These are phyloP conservation scores for Trifolium dubium DNA, from an alignment of 306 rosid genomes.

Conservation along the genomic window DNA sequence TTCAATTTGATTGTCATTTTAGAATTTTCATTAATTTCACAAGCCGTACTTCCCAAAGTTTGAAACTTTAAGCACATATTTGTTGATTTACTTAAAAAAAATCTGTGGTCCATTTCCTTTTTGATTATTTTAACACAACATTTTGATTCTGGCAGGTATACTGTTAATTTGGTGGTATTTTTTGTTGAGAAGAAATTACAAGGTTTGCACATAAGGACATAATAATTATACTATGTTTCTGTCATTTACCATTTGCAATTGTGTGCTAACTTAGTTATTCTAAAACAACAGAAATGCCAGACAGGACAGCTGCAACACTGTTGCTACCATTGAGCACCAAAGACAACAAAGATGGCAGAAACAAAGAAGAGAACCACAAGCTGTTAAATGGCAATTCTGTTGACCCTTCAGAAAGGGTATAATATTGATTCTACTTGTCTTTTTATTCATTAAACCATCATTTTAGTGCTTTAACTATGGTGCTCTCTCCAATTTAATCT, in stretches of 20 bases:
- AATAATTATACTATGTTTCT: constrained; percentile 19
- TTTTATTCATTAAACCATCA: neutral
- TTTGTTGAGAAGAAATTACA: constrained; percentile 84
- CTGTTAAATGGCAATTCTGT: constrained; percentile 78
- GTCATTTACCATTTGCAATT: constrained; percentile 28
- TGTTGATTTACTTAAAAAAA: neutral
- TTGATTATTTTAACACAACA: constrained; percentile 15
- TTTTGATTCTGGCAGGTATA: constrained; percentile 69
- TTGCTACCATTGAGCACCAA: constrained; percentile 76
- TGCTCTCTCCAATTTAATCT: too few relatives aligned
- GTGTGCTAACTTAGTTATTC: constrained; percentile 44
- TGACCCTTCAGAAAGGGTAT: constrained; percentile 91
- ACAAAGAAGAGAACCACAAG: constrained; percentile 89
- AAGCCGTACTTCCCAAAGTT: neutral
- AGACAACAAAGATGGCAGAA: constrained; percentile 80
- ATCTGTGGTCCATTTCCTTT: constrained; percentile 25
- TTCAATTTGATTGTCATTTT: neutral
- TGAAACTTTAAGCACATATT: neutral
- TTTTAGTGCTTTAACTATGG: neutral
- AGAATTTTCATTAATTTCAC: neutral
- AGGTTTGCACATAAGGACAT: constrained; percentile 56
- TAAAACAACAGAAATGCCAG: constrained; percentile 72
- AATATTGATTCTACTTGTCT: constrained; percentile 3
- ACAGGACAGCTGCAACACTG: constrained; percentile 63
- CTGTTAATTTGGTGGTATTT: constrained; percentile 94